Conservation (phyloP, 1,284 basidiomycete species). For the Moesziomyces globuligerus region DNA sequence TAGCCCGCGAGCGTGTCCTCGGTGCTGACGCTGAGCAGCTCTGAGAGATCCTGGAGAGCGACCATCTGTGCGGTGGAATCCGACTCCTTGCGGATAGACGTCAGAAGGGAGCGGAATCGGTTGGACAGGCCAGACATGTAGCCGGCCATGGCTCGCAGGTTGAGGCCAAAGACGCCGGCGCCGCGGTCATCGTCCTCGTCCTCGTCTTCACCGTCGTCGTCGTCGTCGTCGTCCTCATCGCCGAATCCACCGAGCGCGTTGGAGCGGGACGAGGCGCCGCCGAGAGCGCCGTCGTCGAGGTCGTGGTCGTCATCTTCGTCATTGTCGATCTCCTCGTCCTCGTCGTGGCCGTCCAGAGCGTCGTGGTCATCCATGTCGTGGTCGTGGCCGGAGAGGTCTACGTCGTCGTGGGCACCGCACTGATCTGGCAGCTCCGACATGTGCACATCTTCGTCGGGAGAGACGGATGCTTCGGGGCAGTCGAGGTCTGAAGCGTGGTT, state of each 20-base stretch:
- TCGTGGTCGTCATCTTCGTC: slow-evolving; percentile 21
- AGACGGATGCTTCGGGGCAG: slow-evolving; percentile 26
- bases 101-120: slow-evolving; percentile 55
- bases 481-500: slow-evolving; percentile 16
- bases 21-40: slow-evolving; percentile 92
- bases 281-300: slow-evolving; percentile 22
- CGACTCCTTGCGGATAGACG: slow-evolving; percentile 47
- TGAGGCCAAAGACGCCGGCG: slow-evolving; percentile 53
- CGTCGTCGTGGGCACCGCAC: slow-evolving; percentile 11
- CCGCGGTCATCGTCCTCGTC: slow-evolving; percentile 30
- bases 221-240: slow-evolving; percentile 44
- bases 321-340: slow-evolving; percentile 10
- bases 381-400: slow-evolving; percentile 11
- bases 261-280: slow-evolving; percentile 18
- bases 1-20: slow-evolving; percentile 96
- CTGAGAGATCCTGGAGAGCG: slow-evolving; percentile 92
- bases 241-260: slow-evolving; percentile 26
- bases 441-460: slow-evolving; percentile 25
- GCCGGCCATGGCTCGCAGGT: slow-evolving; percentile 60
- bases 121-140: slow-evolving; percentile 57
- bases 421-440: slow-evolving; percentile 22
- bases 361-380: slow-evolving; percentile 7
- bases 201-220: slow-evolving; percentile 45
- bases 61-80: slow-evolving; percentile 78
- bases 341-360: slow-evolving; percentile 1